Percentiles rank a stretch among this genome's conserved stretches.
Conservation (phyloP, 805 yeast genomes). For the Kuraishia borneana region DNA sequence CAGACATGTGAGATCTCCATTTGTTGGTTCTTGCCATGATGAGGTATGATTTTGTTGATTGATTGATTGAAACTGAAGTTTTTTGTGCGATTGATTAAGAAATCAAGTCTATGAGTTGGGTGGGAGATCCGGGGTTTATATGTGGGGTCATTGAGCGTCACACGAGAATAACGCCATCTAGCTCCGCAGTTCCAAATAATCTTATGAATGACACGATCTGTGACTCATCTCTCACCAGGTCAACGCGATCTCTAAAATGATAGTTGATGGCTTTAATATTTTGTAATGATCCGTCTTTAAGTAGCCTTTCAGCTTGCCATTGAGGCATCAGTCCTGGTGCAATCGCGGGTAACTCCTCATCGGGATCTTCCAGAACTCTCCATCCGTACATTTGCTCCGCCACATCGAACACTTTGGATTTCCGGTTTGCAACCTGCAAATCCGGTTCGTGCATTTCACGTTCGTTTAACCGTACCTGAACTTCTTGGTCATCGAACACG, state of each 20-base stretch:
- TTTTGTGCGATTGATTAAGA: not conserved
- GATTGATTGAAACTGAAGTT: not conserved
- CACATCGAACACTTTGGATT: constrained; percentile 2
- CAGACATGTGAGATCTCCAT: constrained; percentile 42
- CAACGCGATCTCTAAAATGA: too few relatives aligned
- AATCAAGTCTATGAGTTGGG: not conserved
- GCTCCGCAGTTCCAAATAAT: too few relatives aligned
- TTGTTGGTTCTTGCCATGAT: constrained; percentile 70
- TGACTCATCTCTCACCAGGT: too few relatives aligned
- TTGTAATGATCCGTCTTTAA: too few relatives aligned
- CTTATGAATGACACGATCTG: too few relatives aligned
- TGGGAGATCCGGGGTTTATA: not conserved
- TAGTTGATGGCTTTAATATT: too few relatives aligned
- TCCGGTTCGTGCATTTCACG: not conserved
- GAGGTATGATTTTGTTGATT: not conserved
- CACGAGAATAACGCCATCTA: too few relatives aligned
- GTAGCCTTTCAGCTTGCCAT: constrained; percentile 25
- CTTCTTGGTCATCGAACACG: constrained; percentile 2
- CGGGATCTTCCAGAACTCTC: constrained; percentile 15
- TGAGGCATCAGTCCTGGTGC: constrained; percentile 42
- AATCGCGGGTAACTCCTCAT: constrained; percentile 24
- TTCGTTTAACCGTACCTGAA: not conserved
- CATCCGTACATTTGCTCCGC: constrained; percentile 29
- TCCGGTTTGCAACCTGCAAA: not conserved
- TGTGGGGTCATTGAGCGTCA: not conserved